phyloP scores from a whole-genome alignment of 768 basidiomycete species.

The Lyophyllum decastes region DNA sequence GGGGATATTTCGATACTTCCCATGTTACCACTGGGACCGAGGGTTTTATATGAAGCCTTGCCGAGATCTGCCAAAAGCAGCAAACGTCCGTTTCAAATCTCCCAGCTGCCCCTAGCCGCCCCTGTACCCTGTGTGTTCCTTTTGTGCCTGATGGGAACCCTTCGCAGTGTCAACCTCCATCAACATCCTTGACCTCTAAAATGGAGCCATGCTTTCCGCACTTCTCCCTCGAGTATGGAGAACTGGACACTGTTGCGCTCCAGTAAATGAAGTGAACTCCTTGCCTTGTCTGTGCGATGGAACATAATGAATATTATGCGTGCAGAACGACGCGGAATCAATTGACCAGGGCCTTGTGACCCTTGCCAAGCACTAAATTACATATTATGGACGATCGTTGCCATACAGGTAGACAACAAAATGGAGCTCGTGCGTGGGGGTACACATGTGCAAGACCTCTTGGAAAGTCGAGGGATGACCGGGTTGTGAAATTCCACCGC shows the following conservation, averaged over 20 bases:
- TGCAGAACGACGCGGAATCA: not conserved
- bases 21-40: conserved; percentile 11
- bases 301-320: not conserved
- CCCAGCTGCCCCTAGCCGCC: conserved; percentile 12
- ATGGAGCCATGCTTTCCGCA: not conserved
- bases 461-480: no score
- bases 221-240: not conserved
- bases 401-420: no score
- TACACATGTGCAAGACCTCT: no score
- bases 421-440: not conserved
- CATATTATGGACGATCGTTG: no score
- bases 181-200: not conserved
- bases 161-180: not conserved
- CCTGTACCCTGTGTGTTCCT: conserved; percentile 12
- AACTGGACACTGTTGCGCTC: no score
- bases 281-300: not conserved
- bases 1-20: conserved; percentile 13
- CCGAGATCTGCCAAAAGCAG: conserved; percentile 23
- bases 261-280: not conserved
- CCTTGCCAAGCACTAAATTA: conserved; percentile 1
- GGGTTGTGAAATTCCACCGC: no score
- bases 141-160: conserved; percentile 22
- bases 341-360: not conserved
- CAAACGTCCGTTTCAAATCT: conserved; percentile 21
- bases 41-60: conserved; percentile 18